Evolutionary conservation across 257 asterid species (phyloP).

Genomic region (Perilla frutescens): DNA sequence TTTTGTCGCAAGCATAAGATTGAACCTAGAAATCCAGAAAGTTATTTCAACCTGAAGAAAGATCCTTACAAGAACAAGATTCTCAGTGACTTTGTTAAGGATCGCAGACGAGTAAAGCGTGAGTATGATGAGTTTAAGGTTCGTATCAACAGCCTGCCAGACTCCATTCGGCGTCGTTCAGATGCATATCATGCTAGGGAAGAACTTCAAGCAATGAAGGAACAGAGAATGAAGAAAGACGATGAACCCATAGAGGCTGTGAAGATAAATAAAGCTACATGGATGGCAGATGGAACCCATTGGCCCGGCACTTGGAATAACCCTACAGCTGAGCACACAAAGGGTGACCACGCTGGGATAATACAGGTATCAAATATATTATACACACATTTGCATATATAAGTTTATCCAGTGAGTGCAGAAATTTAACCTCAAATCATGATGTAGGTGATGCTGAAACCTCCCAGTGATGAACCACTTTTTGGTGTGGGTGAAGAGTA

Average conservation of each 20-base stretch:
- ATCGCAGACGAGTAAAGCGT: slow-evolving; percentile 72
- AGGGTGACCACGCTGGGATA: slow-evolving; percentile 81
- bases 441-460: slow-evolving; percentile 77
- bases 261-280: slow-evolving; percentile 69
- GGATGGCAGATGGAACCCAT: slow-evolving; percentile 91
- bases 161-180: slow-evolving; percentile 69
- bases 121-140: slow-evolving; percentile 86
- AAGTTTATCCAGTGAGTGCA: too few species aligned
- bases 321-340: slow-evolving; percentile 60
- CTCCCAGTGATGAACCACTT: slow-evolving; percentile 81
- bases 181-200: slow-evolving; percentile 79
- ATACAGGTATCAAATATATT: slow-evolving; percentile 47
- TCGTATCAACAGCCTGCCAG: slow-evolving; percentile 69
- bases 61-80: slow-evolving; percentile 77
- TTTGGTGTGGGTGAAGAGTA: slow-evolving; percentile 55
- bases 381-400: too few species aligned
- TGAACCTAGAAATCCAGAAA: slow-evolving; percentile 77
- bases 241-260: slow-evolving; percentile 58
- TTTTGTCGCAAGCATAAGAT: slow-evolving; percentile 74
- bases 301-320: slow-evolving; percentile 84
- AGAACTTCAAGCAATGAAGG: slow-evolving; percentile 65
- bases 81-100: slow-evolving; percentile 67
- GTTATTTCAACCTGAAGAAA: slow-evolving; percentile 65
- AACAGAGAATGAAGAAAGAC: slow-evolving; percentile 61
- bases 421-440: background rate